A percentile compares a stretch with the other conserved stretches of the same genome.
These are phyloP conservation scores for Trebouxia gelatinosa DNA, from an alignment of 163 green algal species.

Conservation along the genomic window DNA sequence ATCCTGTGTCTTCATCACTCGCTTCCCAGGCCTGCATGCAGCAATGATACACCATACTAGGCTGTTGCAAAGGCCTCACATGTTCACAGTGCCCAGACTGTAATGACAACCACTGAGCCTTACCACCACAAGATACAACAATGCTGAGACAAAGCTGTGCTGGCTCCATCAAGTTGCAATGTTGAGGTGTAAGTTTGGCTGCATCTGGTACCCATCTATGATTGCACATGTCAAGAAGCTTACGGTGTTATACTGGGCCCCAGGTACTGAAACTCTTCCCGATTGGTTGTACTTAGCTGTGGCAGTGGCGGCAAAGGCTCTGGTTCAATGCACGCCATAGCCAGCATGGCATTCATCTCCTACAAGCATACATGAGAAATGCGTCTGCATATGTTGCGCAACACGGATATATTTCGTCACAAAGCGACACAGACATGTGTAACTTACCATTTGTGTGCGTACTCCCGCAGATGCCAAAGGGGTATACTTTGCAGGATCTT, in stretches of 20 bases:
- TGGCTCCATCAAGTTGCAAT: background rate
- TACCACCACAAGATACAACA: too few relatives aligned
- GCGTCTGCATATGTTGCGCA: background rate
- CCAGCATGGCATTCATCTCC: conserved; percentile 17
- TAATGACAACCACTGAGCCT: too few relatives aligned
- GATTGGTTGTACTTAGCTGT: conserved; percentile 2
- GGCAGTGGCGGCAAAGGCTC: background rate
- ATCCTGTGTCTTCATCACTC: conserved; percentile 27
- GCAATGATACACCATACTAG: too few relatives aligned
- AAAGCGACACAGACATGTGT: too few relatives aligned
- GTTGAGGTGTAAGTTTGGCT: background rate
- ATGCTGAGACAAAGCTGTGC: too few relatives aligned
- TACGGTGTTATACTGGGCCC: background rate
- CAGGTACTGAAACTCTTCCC: background rate
- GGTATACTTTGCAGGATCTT: background rate
- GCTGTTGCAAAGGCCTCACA: too few relatives aligned
- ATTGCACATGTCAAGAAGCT: background rate
- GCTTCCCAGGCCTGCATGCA: conserved; percentile 6
- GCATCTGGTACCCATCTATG: background rate
- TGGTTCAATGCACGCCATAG: background rate
- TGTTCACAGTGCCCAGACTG: too few relatives aligned
- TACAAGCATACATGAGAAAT: background rate
- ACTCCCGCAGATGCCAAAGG: background rate
- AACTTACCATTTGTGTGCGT: conserved; percentile 4
- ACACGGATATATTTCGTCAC: background rate